phyloP scores from a whole-genome alignment of 192 early-diverging fungal genomes.

The Coemansia pectinata region DNA sequence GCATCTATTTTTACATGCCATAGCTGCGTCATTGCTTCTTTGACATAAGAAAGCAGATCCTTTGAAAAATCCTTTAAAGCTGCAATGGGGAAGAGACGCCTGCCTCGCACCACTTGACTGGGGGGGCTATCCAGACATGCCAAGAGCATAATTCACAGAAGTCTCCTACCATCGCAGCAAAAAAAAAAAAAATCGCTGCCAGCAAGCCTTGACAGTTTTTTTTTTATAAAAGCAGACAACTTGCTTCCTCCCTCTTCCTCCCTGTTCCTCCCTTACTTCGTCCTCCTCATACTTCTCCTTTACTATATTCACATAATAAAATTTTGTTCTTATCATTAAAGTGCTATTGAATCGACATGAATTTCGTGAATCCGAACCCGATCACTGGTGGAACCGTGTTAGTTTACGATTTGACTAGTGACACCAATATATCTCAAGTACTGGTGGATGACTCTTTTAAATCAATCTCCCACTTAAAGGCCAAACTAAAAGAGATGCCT shows the following conservation, averaged over 20 bases:
- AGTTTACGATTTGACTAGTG: neutral
- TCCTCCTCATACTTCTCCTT: no score
- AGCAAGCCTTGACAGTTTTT: neutral
- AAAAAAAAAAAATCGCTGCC: neutral
- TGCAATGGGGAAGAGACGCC: neutral
- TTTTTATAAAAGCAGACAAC: neutral
- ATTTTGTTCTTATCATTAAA: neutral
- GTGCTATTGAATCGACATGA: neutral
- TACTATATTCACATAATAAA: neutral
- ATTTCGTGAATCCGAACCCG: neutral
- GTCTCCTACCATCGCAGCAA: neutral
- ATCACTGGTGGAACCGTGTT: neutral
- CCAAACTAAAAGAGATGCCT: neutral
- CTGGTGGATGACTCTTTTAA: neutral
- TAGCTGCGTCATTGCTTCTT: neutral
- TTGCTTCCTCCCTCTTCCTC: neutral
- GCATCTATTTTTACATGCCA: neutral
- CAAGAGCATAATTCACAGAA: neutral
- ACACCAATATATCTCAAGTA: neutral
- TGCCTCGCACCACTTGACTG: neutral
- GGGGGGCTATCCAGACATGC: neutral
- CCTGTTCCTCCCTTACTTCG: neutral
- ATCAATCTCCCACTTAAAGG: neutral
- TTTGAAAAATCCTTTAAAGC: neutral
- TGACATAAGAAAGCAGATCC: neutral